Base-by-base conservation (phyloP, 2,329 filamentous ascomycete species). In the Neofusicoccum ribis region DNA sequence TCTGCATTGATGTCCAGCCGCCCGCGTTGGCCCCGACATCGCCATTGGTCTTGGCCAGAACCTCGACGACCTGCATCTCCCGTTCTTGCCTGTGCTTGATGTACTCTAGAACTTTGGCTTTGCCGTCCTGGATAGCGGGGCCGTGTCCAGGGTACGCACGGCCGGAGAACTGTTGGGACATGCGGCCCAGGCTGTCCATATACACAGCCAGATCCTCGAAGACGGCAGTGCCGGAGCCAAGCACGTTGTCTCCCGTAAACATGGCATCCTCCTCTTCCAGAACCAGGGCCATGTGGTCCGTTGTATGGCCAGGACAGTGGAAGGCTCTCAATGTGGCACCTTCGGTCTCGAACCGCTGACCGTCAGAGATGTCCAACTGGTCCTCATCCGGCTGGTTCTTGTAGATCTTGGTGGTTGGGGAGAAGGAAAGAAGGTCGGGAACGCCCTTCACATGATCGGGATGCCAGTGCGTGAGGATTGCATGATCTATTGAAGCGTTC, bases 381-480 rank as follows among this genome's bases (percentile, higher is more conserved):
- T 68, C 70, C 0, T 76, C 78, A 14, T 71, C 68, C 5, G 41
- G 27, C 41, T 86, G 78, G 69, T 88, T 81, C 76, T 95, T 94
- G 78, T 88, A 87, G 44, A 95, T 77, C 23, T 80, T 81, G 6
- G 85, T 87, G 17, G 83, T 74, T 0, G 91, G 89, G n/a, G 83
- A 91, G 27, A 89, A 74, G 14, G 79, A 77, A 17, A 88, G 80
- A 0, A 97, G 81, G 71, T 96, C 88, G 2, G 80, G 75, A 27
- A 97, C 85, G 7, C 95, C 95, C 27, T 88, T 86, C 6, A 89
- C 85, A 74, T 99, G 95, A 73, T 99, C 95, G 47, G 81, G 85
- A 74, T 99, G 95, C 92, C 93, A 96, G 77, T 99, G 95, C 0
- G 93, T 96, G 56, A 99, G 82, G 23, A 99, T 82, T 0, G 89